phyloP scores from a whole-genome alignment of 192 early-diverging fungal species.

The Coemansia sp. region DNA sequence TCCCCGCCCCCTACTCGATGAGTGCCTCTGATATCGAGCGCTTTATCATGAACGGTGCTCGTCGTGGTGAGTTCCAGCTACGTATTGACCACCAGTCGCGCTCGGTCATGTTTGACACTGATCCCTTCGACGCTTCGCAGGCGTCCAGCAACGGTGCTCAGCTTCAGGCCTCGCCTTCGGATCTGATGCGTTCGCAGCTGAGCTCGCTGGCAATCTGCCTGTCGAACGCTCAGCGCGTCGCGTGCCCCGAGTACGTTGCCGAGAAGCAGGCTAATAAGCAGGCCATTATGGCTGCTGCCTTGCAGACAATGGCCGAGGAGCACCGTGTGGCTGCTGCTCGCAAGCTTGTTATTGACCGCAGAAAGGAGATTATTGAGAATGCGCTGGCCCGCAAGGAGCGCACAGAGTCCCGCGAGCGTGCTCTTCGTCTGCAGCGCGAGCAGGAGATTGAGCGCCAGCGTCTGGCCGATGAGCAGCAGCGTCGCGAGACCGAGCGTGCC shows the following conservation, averaged over 20 bases:
- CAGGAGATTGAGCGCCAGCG: slow-evolving; percentile 79
- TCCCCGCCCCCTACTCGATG: slow-evolving; percentile 84
- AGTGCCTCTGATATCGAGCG: slow-evolving; percentile 89
- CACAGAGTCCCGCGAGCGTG: slow-evolving; percentile 75
- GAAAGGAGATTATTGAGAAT: slow-evolving; percentile 76
- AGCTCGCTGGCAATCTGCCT: slow-evolving; percentile 81
- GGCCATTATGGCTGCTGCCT: slow-evolving; percentile 66
- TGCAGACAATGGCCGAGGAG: slow-evolving; percentile 77
- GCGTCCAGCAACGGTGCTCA: slow-evolving; percentile 78
- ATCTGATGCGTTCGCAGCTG: slow-evolving; percentile 92
- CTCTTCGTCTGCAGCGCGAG: slow-evolving; percentile 70
- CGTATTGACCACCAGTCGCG: slow-evolving; percentile 91
- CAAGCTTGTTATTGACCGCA: slow-evolving; percentile 83
- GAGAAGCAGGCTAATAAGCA: slow-evolving; percentile 65
- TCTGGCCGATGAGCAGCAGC: slow-evolving; percentile 78
- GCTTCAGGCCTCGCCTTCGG: slow-evolving; percentile 80
- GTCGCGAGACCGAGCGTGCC: slow-evolving; percentile 79
- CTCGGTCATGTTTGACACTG: slow-evolving; percentile 89
- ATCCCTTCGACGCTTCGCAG: slow-evolving; percentile 78
- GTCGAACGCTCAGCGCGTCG: slow-evolving; percentile 78
- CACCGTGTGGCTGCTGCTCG: slow-evolving; percentile 71
- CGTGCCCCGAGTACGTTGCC: slow-evolving; percentile 72
- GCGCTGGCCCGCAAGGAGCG: slow-evolving; percentile 77
- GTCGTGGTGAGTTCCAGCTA: slow-evolving; percentile 93
- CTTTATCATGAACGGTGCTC: slow-evolving; percentile 97